Percentiles rank a stretch among this genome's conserved stretches.
These are phyloP conservation scores for Ajuga chamaepitys DNA, from an alignment of 257 asterid species.

Conservation along the genomic window DNA sequence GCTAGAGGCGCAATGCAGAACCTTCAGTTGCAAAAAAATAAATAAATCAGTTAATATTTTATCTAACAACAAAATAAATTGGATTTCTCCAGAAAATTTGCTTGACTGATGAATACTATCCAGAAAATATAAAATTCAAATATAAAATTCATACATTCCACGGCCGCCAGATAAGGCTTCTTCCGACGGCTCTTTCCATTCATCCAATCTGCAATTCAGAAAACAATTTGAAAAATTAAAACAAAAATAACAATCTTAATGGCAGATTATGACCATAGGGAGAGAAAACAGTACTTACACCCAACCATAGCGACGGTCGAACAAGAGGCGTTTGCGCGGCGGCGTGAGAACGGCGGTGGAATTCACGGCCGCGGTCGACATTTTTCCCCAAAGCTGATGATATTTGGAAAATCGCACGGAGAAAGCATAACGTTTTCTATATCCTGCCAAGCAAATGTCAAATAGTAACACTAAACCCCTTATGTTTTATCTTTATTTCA, in stretches of 20 bases:
- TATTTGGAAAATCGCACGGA: not conserved
- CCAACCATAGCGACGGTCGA: constrained; percentile 82
- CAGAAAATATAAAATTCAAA: too few species aligned
- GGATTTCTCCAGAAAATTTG: not conserved
- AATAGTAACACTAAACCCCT: not conserved
- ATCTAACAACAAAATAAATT: not conserved
- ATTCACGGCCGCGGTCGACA: constrained; percentile 22
- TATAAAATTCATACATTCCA: constrained; percentile 40
- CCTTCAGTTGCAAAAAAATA: constrained; percentile 25
- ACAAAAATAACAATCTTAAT: not conserved
- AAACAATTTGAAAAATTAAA: not conserved
- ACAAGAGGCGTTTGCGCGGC: constrained; percentile 43
- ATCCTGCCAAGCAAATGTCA: not conserved
- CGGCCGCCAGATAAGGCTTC: constrained; percentile 75
- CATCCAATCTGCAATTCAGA: constrained; percentile 42
- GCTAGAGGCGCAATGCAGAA: constrained; percentile 60
- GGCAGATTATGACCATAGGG: not conserved
- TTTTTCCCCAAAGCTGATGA: constrained; percentile 1
- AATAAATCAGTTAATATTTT: not conserved
- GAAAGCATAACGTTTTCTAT: not conserved
- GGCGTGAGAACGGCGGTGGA: constrained; percentile 19
- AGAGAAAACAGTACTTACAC: constrained; percentile 32
- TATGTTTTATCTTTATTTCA: not conserved
- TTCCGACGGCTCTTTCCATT: constrained; percentile 57
- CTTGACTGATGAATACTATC: not conserved